Evolutionary conservation across 768 basidiomycete genomes (phyloP).

Genomic region (Lactarius tabidus): DNA sequence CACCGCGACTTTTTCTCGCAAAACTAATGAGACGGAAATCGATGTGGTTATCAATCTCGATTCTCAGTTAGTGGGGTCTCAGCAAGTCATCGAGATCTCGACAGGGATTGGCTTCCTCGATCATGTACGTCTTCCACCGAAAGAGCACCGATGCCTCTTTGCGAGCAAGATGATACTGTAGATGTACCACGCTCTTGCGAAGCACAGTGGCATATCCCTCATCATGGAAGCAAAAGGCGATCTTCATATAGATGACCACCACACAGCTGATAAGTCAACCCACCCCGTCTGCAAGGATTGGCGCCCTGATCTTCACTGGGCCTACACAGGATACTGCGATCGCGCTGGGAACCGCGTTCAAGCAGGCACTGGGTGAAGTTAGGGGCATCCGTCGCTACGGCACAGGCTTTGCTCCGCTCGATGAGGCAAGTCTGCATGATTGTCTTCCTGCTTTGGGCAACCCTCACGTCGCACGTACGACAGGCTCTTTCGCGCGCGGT

Average conservation of each 20-base stretch:
- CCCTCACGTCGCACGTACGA: slow-evolving; percentile 8
- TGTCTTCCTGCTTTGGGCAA: neutral
- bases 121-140: slow-evolving; percentile 56
- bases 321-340: slow-evolving; percentile 81
- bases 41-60: slow-evolving; percentile 82
- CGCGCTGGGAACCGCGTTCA: slow-evolving; percentile 87
- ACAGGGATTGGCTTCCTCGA: slow-evolving; percentile 99
- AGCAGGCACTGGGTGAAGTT: slow-evolving; percentile 90
- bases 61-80: slow-evolving; percentile 55
- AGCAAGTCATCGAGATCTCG: slow-evolving; percentile 76
- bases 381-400: slow-evolving; percentile 94
- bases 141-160: neutral
- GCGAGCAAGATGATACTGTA: slow-evolving; percentile 32
- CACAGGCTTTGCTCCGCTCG: slow-evolving; percentile 93
- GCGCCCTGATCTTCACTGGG: slow-evolving; percentile 11
- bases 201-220: slow-evolving; percentile 93
- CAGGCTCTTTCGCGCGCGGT: slow-evolving; percentile 95
- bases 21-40: slow-evolving; percentile 90
- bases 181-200: slow-evolving; percentile 98
- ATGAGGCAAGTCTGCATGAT: slow-evolving; percentile 63
- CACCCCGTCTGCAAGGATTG: neutral
- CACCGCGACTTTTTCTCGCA: slow-evolving; percentile 68
- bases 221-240: slow-evolving; percentile 91
- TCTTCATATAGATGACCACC: slow-evolving; percentile 97
- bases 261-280: slow-evolving; percentile 89